Conservation (phyloP, 805 yeast genomes). For the Yarrowia sp. region DNA sequence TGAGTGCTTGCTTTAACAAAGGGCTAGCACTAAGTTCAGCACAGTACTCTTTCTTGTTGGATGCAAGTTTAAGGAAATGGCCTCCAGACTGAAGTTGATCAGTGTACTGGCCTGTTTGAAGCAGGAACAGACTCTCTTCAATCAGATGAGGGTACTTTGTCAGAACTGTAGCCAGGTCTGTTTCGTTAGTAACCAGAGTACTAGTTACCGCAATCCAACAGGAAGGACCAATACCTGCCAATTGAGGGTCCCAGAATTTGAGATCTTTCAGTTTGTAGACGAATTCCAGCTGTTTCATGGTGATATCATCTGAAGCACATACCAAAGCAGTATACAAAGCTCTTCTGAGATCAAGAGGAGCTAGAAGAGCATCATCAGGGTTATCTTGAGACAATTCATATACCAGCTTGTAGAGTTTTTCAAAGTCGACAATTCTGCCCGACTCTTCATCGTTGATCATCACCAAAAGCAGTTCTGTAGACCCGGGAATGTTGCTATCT, state of each 20-base stretch:
- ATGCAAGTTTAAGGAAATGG: conserved; percentile 1
- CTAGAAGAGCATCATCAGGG: neutral
- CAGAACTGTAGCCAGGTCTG: neutral
- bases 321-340: conserved; percentile 8
- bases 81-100: conserved; percentile 22
- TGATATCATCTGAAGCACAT: conserved; percentile 7
- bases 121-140: neutral
- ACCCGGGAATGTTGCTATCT: neutral
- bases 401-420: neutral
- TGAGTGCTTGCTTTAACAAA: neutral
- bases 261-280: neutral
- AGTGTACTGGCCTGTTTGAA: conserved; percentile 8
- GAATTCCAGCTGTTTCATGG: neutral
- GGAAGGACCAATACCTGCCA: conserved; percentile 9
- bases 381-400: neutral
- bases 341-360: conserved; percentile 12
- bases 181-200: neutral
- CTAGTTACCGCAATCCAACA: conserved; percentile 12
- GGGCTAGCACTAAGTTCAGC: neutral
- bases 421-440: conserved; percentile 12
- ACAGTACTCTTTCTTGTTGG: conserved; percentile 17
- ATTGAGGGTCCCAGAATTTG: conserved; percentile 11
- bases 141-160: neutral
- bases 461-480: neutral
- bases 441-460: conserved; percentile 5